phyloP scores from a whole-genome alignment of 1,284 basidiomycete genomes.

The Malassezia caprae region DNA sequence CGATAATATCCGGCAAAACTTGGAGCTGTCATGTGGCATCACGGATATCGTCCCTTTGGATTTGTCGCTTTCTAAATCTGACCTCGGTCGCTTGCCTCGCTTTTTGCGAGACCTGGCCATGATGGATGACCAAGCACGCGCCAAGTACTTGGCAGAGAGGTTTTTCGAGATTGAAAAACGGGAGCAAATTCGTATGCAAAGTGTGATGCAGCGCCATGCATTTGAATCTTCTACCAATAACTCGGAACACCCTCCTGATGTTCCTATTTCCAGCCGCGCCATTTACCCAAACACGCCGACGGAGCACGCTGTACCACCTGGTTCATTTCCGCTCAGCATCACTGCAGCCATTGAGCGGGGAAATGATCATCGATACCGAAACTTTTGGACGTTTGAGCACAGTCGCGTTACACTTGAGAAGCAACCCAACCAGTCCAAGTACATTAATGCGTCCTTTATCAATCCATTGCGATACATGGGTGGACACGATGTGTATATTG shows the following conservation, averaged over 20 bases:
- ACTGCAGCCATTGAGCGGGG: conserved; percentile 92
- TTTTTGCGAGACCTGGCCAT: conserved; percentile 69
- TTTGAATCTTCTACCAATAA: conserved; percentile 35
- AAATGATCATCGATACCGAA: conserved; percentile 71
- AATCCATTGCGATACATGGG: conserved; percentile 31
- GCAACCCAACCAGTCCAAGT: conserved; percentile 22
- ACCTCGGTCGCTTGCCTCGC: conserved; percentile 57
- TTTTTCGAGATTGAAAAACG: conserved; percentile 81
- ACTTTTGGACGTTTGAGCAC: conserved; percentile 95
- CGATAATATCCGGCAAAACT: conserved; percentile 88
- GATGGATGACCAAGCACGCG: conserved; percentile 54
- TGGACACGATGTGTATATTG: conserved; percentile 64
- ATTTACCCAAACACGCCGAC: conserved; percentile 10
- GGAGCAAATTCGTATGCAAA: conserved; percentile 78
- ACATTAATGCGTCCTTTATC: conserved; percentile 42
- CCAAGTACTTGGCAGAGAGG: conserved; percentile 72
- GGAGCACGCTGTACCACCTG: conserved; percentile 6
- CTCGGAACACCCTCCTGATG: neutral
- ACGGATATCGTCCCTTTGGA: conserved; percentile 47
- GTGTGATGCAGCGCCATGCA: conserved; percentile 82
- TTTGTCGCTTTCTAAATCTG: neutral
- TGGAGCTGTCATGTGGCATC: conserved; percentile 72
- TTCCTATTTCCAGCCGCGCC: neutral
- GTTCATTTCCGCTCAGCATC: conserved; percentile 70
- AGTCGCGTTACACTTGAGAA: conserved; percentile 47